Conservation (phyloP, 306 rosid genomes). For the Trifolium pratense region DNA sequence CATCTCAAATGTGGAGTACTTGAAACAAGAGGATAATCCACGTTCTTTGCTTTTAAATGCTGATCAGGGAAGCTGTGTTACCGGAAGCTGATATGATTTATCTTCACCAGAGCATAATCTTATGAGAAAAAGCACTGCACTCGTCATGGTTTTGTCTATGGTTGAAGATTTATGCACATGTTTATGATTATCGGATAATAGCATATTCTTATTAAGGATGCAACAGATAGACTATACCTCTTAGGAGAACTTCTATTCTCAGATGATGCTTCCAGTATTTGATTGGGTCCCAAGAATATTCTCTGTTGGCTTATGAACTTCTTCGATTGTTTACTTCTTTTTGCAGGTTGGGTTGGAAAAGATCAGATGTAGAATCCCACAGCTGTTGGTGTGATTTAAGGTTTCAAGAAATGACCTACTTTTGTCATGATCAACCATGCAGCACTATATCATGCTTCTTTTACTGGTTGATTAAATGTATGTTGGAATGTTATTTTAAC, state of each 20-base stretch:
- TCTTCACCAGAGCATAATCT: slow-evolving; percentile 37
- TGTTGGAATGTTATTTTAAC: slow-evolving; percentile 70
- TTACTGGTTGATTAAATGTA: slow-evolving; percentile 85
- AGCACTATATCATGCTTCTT: slow-evolving; percentile 71
- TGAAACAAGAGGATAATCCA: slow-evolving; percentile 27
- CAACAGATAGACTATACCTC: slow-evolving; percentile 44
- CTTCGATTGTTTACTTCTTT: slow-evolving; percentile 60
- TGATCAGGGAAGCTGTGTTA: slow-evolving; percentile 47
- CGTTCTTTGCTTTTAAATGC: slow-evolving; percentile 44
- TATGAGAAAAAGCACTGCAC: slow-evolving; percentile 25
- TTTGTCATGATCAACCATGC: slow-evolving; percentile 73
- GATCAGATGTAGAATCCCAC: slow-evolving; percentile 53
- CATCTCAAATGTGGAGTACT: slow-evolving; percentile 36
- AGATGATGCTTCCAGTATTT: slow-evolving; percentile 66
- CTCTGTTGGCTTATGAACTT: slow-evolving; percentile 58
- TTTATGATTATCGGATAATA: slow-evolving; percentile 42
- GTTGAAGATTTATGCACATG: slow-evolving; percentile 45
- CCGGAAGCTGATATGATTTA: slow-evolving; percentile 43
- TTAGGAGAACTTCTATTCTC: slow-evolving; percentile 50
- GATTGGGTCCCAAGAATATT: slow-evolving; percentile 63
- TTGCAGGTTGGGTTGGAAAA: slow-evolving; percentile 81
- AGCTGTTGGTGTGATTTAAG: slow-evolving; percentile 72
- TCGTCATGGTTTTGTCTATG: slow-evolving; percentile 42
- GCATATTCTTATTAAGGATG: slow-evolving; percentile 46
- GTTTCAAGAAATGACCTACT: slow-evolving; percentile 72